Evolutionary conservation across 768 basidiomycete species (phyloP), one percentile per base, ranked within the genome.

Genomic region (Mrakia blollopis): DNA sequence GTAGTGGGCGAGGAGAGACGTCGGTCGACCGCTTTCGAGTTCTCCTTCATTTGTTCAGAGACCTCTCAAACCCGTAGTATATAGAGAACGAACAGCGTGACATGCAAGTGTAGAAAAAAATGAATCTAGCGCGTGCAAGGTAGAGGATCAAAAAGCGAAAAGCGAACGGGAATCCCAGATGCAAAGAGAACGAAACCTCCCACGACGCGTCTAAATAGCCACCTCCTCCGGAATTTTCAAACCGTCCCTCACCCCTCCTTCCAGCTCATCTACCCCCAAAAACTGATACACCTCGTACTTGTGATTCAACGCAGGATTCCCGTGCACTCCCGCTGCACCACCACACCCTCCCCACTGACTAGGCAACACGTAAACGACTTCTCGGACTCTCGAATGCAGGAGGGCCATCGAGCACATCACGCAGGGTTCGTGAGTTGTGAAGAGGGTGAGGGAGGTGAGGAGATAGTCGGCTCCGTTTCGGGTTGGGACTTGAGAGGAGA

Each of bases 391-490:
- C 1, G 92, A 94, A 83, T 99, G 97, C 9, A 97, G 85, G 30
- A 98, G 85, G 2, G 94, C 93, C 97, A 99, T 99, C 80, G 90
- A 89, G 83, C 97, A 99, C 93, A 98, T 94, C 75, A 99, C 88
- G 80, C 97, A 99, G 0, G 97, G 97, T 80, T 99, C 97, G 84
- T 99, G 96, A 14, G 93, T 93, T 73, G 89, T 88, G 85, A 98
- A 98, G 35, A 98, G 86, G 1, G 90, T 89, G 25, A 89, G 87
- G 2, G 89, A 89, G 0, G 94, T 98, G 35, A 98, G 87, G 62
- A 98, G 89, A 83, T 99, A 99, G 81, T 91, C 90, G 1, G 89
- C 85, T 21, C 92, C 91, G 80, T 92, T 93, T n/a, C 83, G 68
- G 7, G 82, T 81, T 1, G 83, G 82, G 28, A 77, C 68, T 10